phyloP scores from a whole-genome alignment of 2,329 filamentous ascomycete genomes.

The Sarocladium brachiariae region DNA sequence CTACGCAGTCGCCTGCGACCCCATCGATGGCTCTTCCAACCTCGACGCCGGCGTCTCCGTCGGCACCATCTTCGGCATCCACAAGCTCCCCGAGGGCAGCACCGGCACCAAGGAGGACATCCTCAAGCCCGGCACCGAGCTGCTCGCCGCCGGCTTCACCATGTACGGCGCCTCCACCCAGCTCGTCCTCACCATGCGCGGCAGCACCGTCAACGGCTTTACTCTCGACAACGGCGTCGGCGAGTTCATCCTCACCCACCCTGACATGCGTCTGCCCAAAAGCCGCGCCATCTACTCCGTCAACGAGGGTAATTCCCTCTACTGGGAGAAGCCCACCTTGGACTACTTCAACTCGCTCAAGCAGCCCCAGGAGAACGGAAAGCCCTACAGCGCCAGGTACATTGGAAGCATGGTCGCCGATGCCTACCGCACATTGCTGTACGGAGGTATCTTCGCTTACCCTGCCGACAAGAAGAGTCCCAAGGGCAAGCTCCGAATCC shows the following conservation, averaged over 20 bases:
- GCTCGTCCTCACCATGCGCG: constrained; percentile 95
- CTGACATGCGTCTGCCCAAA: constrained; percentile 81
- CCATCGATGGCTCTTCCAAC: constrained; percentile 97
- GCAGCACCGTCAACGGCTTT: constrained; percentile 89
- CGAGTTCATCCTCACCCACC: constrained; percentile 98
- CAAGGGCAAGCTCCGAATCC: constrained; percentile 93
- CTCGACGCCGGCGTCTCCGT: constrained; percentile 96
- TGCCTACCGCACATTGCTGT: constrained; percentile 89
- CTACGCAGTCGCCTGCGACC: constrained; percentile 95
- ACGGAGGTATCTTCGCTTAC: constrained; percentile 96
- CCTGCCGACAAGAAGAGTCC: constrained; percentile 96
- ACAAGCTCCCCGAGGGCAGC: constrained; percentile 75
- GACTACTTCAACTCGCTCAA: constrained; percentile 88
- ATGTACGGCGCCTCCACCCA: constrained; percentile 99
- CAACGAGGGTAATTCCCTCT: constrained; percentile 96
- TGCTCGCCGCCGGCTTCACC: constrained; percentile 95
- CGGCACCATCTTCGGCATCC: constrained; percentile 93
- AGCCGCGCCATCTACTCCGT: constrained; percentile 87
- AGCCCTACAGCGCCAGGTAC: constrained; percentile 92
- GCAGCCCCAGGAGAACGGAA: constrained; percentile 63
- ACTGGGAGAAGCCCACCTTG: constrained; percentile 87
- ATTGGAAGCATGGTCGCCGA: constrained; percentile 99
- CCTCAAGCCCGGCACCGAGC: constrained; percentile 80
- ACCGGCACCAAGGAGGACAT: constrained; percentile 76
- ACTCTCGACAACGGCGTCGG: constrained; percentile 93